Base-by-base conservation (phyloP, 768 basidiomycete species). In the Boletellus sp. region DNA sequence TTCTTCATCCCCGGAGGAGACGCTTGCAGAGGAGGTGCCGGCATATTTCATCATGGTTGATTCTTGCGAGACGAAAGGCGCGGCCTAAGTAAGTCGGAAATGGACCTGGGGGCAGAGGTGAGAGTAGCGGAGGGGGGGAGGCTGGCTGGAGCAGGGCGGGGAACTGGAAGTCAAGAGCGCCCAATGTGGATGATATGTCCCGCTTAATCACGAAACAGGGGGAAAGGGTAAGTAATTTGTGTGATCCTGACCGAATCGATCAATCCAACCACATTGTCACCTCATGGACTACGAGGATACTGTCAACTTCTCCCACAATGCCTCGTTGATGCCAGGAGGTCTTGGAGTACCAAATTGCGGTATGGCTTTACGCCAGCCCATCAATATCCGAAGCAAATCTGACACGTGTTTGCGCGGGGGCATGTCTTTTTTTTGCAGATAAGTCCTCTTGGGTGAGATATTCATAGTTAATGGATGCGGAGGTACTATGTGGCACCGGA, bases 241-340 rank as follows among this genome's bases (percentile, higher is more conserved):
- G 45, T 28, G 41, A 36, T 42, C 44, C 38, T 38, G 38, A 36
- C 41, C 35, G 34, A 45, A 48, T 53, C 32, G 50, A 52, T 55
- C 51, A 40, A 54, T 57, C 48, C 34, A 17, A 43, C 48, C 40
- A 32, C 50, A 42, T 37, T 48, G 5, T 50, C 45, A 22, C 39
- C 8, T 42, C 3, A 38, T 28, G 47, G 40, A 26, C 37, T 11
- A 47, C 26, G 38, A 22, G 24, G 43, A 22, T 37, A 33, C 17
- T 39, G 22, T 10, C 11, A 23, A 42, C 38, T 15, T 37, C 48
- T 40, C 47, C 44, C 49, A 39, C 47, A 50, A 37, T 5, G 43
- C 62, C 62, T 58, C 62, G 43, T 50, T 62, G 46, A 45, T 47
- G 42, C 13, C 51, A 41, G 52, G 46, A 57, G 55, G 52, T 42